Evolutionary conservation across 179 eudicot species (phyloP).

Genomic region (Corrigiola litoralis): DNA sequence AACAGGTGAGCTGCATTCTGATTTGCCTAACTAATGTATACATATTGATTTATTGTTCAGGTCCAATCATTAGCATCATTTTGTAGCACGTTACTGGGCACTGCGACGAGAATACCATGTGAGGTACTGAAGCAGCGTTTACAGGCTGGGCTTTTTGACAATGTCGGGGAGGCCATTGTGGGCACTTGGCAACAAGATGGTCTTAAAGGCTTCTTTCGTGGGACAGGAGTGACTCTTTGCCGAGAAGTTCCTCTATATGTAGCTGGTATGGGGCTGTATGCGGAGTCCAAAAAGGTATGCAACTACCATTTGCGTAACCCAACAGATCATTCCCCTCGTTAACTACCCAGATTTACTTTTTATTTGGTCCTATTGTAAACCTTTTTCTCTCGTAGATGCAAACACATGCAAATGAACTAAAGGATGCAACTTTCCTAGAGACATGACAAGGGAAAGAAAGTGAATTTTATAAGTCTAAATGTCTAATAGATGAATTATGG

Average conservation of each 20-base stretch:
- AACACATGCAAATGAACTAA: too few relatives aligned
- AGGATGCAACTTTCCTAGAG: too few relatives aligned
- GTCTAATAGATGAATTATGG: too few relatives aligned
- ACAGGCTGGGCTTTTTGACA: conserved; percentile 82
- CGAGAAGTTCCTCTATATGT: conserved; percentile 96
- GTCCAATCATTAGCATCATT: conserved; percentile 87
- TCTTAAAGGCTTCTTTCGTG: conserved; percentile 82
- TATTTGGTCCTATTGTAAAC: too few relatives aligned
- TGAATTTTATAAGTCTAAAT: too few relatives aligned
- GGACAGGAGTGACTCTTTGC: conserved; percentile 90
- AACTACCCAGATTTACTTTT: too few relatives aligned
- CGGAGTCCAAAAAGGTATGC: conserved; percentile 90
- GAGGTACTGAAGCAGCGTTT: conserved; percentile 93
- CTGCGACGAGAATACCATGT: conserved; percentile 84
- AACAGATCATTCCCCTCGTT: too few relatives aligned
- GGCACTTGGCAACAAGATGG: conserved; percentile 95
- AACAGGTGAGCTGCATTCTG: background rate
- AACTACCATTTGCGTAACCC: background rate
- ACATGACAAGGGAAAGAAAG: too few relatives aligned
- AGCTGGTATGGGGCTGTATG: conserved; percentile 93
- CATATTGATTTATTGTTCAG: conserved; percentile 32
- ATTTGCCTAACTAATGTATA: background rate
- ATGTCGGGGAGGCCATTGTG: conserved; percentile 79
- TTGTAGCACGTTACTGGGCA: conserved; percentile 82
- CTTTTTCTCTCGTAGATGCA: too few relatives aligned